Conservation (phyloP, 768 basidiomycete species). For the Phylloporus sp. region DNA sequence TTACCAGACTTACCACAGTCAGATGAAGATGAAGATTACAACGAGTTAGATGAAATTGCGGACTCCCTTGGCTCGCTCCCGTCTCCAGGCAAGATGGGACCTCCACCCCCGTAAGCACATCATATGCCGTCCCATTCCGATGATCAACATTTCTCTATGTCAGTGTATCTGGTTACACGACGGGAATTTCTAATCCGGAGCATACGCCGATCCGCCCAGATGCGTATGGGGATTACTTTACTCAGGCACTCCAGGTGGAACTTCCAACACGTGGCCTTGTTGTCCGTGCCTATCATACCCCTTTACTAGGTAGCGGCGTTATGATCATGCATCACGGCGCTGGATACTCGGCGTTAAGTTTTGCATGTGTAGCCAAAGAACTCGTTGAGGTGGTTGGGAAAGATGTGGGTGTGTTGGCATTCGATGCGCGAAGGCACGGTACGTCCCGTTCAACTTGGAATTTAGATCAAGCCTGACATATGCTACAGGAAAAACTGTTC, state of each 20-base stretch:
- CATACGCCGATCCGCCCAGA: slow-evolving; percentile 73
- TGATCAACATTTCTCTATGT: slow-evolving; percentile 16
- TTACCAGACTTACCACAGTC: slow-evolving; percentile 55
- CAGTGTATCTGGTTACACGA: slow-evolving; percentile 28
- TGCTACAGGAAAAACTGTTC: slow-evolving; percentile 24
- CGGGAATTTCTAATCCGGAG: slow-evolving; percentile 51
- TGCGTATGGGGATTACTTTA: slow-evolving; percentile 56
- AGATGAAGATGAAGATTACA: slow-evolving; percentile 38
- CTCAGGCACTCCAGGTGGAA: slow-evolving; percentile 72
- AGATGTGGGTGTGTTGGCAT: slow-evolving; percentile 75
- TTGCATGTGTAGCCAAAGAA: slow-evolving; percentile 88
- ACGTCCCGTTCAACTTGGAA: slow-evolving; percentile 16
- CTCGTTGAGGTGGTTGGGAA: slow-evolving; percentile 55
- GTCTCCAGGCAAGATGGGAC: slow-evolving; percentile 46
- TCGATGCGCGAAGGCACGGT: slow-evolving; percentile 91
- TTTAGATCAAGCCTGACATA: too few relatives aligned
- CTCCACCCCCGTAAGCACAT: slow-evolving; percentile 56
- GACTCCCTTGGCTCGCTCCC: slow-evolving; percentile 63
- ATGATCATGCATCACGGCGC: slow-evolving; percentile 96
- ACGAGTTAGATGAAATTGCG: slow-evolving; percentile 46
- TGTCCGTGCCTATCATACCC: slow-evolving; percentile 80
- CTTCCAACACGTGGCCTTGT: slow-evolving; percentile 61
- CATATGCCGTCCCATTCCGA: slow-evolving; percentile 7
- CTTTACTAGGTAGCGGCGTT: slow-evolving; percentile 57
- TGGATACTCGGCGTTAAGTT: slow-evolving; percentile 85